phyloP scores from a whole-genome alignment of 371 early-diverging fungal genomes.

The Apophysomyces variabilis region DNA sequence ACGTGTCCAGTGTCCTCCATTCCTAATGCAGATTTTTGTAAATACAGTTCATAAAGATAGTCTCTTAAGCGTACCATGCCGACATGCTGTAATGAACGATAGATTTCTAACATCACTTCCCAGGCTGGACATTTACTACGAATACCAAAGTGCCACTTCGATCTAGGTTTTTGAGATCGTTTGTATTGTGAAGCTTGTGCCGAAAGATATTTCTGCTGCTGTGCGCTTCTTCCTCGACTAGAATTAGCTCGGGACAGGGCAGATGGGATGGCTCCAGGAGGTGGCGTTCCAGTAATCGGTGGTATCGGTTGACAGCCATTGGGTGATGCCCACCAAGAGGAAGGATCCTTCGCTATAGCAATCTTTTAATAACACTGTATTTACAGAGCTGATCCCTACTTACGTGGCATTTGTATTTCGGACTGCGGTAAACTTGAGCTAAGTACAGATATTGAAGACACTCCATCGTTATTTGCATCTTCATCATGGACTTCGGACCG shows the following conservation, averaged over 20 bases:
- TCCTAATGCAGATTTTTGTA: conserved; percentile 43
- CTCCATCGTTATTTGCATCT: conserved; percentile 28
- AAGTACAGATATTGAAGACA: conserved; percentile 67
- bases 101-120: conserved; percentile 98
- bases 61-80: conserved; percentile 67
- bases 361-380: neutral
- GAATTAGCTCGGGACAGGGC: conserved; percentile 17
- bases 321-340: conserved; percentile 27
- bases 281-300: conserved; percentile 46
- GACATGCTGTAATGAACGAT: conserved; percentile 85
- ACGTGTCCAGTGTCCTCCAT: conserved; percentile 91
- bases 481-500: conserved; percentile 14
- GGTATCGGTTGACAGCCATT: conserved; percentile 33
- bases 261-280: conserved; percentile 49
- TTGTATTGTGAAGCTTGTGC: conserved; percentile 24
- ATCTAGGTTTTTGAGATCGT: conserved; percentile 44
- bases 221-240: conserved; percentile 11
- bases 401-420: conserved; percentile 36
- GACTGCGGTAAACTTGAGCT: conserved; percentile 69
- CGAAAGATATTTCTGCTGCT: conserved; percentile 32
- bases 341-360: conserved; percentile 19
- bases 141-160: conserved; percentile 97
- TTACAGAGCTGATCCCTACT: neutral
- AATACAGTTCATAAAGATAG: neutral
- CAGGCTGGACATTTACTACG: conserved; percentile 88